These are phyloP conservation scores for Casuarina equisetifolia DNA, from an alignment of 306 rosid species.

Conservation along the genomic window DNA sequence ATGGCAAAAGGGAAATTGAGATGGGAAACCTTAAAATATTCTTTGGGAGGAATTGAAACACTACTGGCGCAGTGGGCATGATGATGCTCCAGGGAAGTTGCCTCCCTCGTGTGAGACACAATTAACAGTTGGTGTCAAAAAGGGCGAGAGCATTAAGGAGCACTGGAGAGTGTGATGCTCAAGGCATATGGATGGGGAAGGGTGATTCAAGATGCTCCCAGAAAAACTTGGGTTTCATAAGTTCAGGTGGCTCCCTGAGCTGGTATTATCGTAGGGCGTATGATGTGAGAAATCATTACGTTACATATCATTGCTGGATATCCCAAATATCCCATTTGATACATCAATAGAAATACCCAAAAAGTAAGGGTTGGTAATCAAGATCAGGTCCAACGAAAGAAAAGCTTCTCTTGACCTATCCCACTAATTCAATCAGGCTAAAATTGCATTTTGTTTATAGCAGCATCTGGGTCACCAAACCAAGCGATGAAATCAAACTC, in stretches of 20 bases:
- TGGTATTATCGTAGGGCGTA: slow-evolving; percentile 8
- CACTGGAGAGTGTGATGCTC: slow-evolving; percentile 28
- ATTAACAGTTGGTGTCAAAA: slow-evolving; percentile 27
- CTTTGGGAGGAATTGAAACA: slow-evolving; percentile 32
- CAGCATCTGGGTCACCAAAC: not conserved
- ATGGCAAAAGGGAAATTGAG: slow-evolving; percentile 23
- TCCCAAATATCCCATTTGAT: not conserved
- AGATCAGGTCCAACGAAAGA: not conserved
- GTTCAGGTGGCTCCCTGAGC: not conserved
- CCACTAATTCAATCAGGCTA: not conserved
- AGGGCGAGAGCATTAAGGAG: slow-evolving; percentile 22
- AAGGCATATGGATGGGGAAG: slow-evolving; percentile 11
- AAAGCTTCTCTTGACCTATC: not conserved
- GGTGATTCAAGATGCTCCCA: slow-evolving; percentile 12
- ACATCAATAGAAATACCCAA: not conserved
- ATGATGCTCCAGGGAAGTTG: slow-evolving; percentile 55
- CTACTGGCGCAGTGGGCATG: slow-evolving; percentile 39
- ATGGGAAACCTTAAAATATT: slow-evolving; percentile 32
- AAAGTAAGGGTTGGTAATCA: not conserved
- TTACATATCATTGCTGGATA: not conserved
- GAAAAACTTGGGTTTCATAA: slow-evolving; percentile 10
- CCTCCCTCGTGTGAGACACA: slow-evolving; percentile 60
- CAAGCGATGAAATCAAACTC: no score
- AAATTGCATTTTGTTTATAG: not conserved
- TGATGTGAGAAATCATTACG: slow-evolving; percentile 7